phyloP scores from a whole-genome alignment of 306 rosid genomes.

The Herpetospermum pedunculosum region DNA sequence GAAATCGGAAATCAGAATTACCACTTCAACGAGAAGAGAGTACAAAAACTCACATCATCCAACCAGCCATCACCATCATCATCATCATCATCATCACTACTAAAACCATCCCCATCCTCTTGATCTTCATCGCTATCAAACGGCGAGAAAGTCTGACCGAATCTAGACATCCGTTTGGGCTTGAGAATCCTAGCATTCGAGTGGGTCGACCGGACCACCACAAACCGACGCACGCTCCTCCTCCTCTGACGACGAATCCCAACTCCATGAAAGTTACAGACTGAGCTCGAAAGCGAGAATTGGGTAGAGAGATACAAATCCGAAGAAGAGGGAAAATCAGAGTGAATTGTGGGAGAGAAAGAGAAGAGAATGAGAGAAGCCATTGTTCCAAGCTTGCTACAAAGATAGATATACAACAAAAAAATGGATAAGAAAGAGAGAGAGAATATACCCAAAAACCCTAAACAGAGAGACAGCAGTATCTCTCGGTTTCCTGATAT shows the following conservation, averaged over 20 bases:
- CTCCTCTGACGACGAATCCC: slow-evolving; percentile 3
- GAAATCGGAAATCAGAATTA: neutral
- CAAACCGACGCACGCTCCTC: slow-evolving; percentile 16
- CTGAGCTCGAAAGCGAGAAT: neutral
- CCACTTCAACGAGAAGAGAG: neutral
- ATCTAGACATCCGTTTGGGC: slow-evolving; percentile 48
- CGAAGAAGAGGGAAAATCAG: slow-evolving; percentile 12
- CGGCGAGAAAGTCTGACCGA: slow-evolving; percentile 35
- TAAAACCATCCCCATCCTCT: slow-evolving; percentile 17
- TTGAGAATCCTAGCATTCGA: slow-evolving; percentile 66
- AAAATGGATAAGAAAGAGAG: neutral
- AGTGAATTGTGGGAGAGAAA: slow-evolving; percentile 18
- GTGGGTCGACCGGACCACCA: slow-evolving; percentile 51
- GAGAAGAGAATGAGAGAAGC: slow-evolving; percentile 25
- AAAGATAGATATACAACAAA: neutral
- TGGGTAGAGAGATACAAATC: neutral
- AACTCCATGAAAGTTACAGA: slow-evolving; percentile 1
- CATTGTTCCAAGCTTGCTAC: slow-evolving; percentile 24
- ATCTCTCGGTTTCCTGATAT: neutral
- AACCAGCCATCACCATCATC: slow-evolving; percentile 26
- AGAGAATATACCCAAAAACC: slow-evolving; percentile 75
- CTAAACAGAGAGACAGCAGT: slow-evolving; percentile 20
- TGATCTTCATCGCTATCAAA: slow-evolving; percentile 41
- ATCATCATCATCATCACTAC: slow-evolving; percentile 12
- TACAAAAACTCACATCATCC: slow-evolving; percentile 43